Evolutionary conservation across 306 rosid genomes (phyloP), one percentile per base, ranked within the genome.

Genomic region (Trifolium repens): DNA sequence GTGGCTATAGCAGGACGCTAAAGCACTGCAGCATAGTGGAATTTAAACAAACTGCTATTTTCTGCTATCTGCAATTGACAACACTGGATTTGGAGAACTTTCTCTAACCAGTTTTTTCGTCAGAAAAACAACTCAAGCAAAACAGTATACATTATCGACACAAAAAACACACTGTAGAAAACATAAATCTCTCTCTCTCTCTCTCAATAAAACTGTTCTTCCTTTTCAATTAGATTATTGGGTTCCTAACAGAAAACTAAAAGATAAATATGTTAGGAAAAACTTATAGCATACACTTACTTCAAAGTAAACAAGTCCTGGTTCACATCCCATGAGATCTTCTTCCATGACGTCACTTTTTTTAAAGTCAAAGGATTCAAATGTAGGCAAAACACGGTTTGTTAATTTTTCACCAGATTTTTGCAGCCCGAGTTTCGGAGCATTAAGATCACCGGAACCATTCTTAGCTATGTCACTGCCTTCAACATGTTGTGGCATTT

Each of bases 301-400:
- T 96, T 94, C 97, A 63, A 94, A 94, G 82, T 83, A 91, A 82
- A 94, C 93, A 54, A 94, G 97, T 11, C 97, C 97, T 0, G 96
- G 90, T 76, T 94, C 97, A 75, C 80, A 73, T 42, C 86, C 91
- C 96, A 94, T 90, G 78, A 85, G 84, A 79, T 94, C 98, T 84
- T 91, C 97, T 85, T 94, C 98, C 96, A 94, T 88, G 50, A 86
- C 76, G 39, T 94, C 98, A 84, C 93, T 85, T 80, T 66, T 76
- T 76, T 76, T 74, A 46, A 91, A 87, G 83, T 94, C 85, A 76
- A 87, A 91, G 68, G 90, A 89, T 79, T 82, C 96, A 72, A 87
- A 91, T 17, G 84, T 84, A 67, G 98, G 98, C 77, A 91, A 81
- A 67, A 67, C 74, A 68, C 46, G 58, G 49, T 67, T 78, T 71